A percentile compares a stretch with the other conserved stretches of the same genome.
Conservation (phyloP, 148 eudicot species). For the Vaccinium corymbosum region DNA sequence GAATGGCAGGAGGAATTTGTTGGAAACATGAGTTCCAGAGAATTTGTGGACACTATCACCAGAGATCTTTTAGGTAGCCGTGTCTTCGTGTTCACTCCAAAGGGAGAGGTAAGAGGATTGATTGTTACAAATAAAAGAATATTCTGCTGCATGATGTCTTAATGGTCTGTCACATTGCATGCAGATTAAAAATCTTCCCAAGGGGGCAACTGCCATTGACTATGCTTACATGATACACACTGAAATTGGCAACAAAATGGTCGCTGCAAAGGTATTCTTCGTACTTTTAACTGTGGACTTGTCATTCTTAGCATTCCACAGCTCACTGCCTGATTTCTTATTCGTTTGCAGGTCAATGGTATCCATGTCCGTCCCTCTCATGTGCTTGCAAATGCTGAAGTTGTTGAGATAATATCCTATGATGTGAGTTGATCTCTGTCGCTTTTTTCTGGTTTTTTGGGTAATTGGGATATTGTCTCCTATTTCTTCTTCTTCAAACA, state of each 20-base stretch:
- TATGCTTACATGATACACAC: slow-evolving; percentile 99
- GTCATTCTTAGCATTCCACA: slow-evolving; percentile 4
- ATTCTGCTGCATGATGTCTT: slow-evolving; percentile 1
- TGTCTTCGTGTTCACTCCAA: slow-evolving; percentile 93
- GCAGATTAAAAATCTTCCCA: slow-evolving; percentile 90
- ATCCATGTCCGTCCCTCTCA: slow-evolving; percentile 79
- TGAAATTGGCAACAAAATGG: slow-evolving; percentile 94
- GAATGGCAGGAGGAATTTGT: slow-evolving; percentile 99
- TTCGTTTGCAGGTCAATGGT: slow-evolving; percentile 83
- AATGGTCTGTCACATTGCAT: slow-evolving; percentile 11
- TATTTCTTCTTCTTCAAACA: neutral
- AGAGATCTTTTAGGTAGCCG: slow-evolving; percentile 95
- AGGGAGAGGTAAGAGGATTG: slow-evolving; percentile 73
- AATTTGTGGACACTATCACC: slow-evolving; percentile 91
- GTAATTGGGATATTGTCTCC: neutral
- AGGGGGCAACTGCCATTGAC: slow-evolving; percentile 93
- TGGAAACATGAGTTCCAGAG: slow-evolving; percentile 98
- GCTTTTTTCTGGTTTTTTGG: neutral
- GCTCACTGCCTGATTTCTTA: slow-evolving; percentile 15
- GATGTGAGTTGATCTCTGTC: slow-evolving; percentile 48
- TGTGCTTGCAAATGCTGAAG: slow-evolving; percentile 96
- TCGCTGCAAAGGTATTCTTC: slow-evolving; percentile 85
- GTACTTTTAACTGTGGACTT: slow-evolving; percentile 12
- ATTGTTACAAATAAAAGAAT: slow-evolving; percentile 3
- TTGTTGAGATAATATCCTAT: slow-evolving; percentile 88